Evolutionary conservation across 2,329 filamentous ascomycete species (phyloP).

Genomic region (Pseudogymnoascus sp.): DNA sequence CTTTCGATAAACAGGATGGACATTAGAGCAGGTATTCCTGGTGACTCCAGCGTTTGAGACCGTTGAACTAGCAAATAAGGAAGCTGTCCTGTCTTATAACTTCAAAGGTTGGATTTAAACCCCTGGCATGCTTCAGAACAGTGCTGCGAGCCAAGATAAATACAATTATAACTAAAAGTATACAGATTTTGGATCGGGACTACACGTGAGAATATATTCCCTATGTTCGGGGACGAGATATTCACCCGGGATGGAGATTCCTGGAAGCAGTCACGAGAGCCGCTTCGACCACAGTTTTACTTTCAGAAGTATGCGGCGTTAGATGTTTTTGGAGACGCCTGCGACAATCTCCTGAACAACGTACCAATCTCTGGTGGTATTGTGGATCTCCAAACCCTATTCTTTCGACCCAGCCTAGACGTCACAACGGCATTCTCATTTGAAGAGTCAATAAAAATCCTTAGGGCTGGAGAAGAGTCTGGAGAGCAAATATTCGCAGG

Average conservation of each 20-base stretch:
- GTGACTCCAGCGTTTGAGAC: conserved; percentile 24
- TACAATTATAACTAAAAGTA: neutral
- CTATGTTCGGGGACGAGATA: conserved; percentile 30
- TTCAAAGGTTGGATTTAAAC: conserved; percentile 17
- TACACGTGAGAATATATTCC: conserved; percentile 19
- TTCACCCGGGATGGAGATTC: conserved; percentile 29
- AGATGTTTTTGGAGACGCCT: conserved; percentile 26
- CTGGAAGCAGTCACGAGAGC: conserved; percentile 27
- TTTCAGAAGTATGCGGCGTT: conserved; percentile 29
- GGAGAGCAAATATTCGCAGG: conserved; percentile 26
- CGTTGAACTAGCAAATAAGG: conserved; percentile 24
- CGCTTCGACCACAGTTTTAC: conserved; percentile 31
- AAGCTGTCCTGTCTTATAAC: conserved; percentile 24
- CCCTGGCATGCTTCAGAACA: neutral
- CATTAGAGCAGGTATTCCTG: conserved; percentile 25
- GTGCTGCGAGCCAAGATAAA: neutral
- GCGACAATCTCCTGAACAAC: conserved; percentile 28
- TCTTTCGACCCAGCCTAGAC: conserved; percentile 47
- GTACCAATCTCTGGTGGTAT: conserved; percentile 2
- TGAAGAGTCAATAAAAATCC: conserved; percentile 35
- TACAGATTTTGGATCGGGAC: conserved; percentile 26
- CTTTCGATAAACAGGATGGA: conserved; percentile 17
- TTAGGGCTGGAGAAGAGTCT: conserved; percentile 16
- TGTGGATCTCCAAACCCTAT: conserved; percentile 32
- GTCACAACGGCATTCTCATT: conserved; percentile 49